These are phyloP conservation scores for Lactifluus rugatus DNA, from an alignment of 768 basidiomycete species.

Conservation along the genomic window DNA sequence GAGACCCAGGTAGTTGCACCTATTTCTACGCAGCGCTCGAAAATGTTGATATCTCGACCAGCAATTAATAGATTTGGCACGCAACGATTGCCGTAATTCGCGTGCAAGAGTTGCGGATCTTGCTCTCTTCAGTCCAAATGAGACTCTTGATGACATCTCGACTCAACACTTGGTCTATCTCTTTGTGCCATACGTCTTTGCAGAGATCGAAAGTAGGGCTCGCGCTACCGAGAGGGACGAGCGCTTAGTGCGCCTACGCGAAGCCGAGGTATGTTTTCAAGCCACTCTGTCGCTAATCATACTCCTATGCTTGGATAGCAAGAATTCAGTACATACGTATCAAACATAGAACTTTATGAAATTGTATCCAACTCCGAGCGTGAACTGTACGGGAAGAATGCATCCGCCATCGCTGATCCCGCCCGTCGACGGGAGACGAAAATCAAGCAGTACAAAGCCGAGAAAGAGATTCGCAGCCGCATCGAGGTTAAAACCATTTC, in stretches of 20 bases:
- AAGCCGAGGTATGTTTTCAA: conserved; percentile 46
- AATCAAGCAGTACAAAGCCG: conserved; percentile 82
- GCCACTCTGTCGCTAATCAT: conserved; percentile 1
- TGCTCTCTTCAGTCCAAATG: conserved; percentile 76
- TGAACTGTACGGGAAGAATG: conserved; percentile 40
- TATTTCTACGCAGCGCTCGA: not conserved
- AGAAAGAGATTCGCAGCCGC: conserved; percentile 64
- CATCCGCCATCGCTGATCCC: conserved; percentile 48
- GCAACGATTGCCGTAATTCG: conserved; percentile 47
- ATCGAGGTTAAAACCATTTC: conserved; percentile 49
- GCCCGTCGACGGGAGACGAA: conserved; percentile 73
- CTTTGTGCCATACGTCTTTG: conserved; percentile 54
- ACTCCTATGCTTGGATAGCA: conserved; percentile 30
- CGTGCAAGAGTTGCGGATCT: conserved; percentile 47
- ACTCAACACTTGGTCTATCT: conserved; percentile 71
- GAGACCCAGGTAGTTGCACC: conserved; percentile 34
- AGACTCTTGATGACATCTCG: conserved; percentile 71
- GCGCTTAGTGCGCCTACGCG: conserved; percentile 44
- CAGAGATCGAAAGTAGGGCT: conserved; percentile 55
- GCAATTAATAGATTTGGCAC: conserved; percentile 48
- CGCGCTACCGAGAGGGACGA: conserved; percentile 46
- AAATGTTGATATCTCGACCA: conserved; percentile 23
- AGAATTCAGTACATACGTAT: conserved; percentile 39
- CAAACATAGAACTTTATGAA: conserved; percentile 51
- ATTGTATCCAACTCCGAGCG: conserved; percentile 56